phyloP scores from a whole-genome alignment of 805 yeast genomes.

The Saccharomyces jurei region DNA sequence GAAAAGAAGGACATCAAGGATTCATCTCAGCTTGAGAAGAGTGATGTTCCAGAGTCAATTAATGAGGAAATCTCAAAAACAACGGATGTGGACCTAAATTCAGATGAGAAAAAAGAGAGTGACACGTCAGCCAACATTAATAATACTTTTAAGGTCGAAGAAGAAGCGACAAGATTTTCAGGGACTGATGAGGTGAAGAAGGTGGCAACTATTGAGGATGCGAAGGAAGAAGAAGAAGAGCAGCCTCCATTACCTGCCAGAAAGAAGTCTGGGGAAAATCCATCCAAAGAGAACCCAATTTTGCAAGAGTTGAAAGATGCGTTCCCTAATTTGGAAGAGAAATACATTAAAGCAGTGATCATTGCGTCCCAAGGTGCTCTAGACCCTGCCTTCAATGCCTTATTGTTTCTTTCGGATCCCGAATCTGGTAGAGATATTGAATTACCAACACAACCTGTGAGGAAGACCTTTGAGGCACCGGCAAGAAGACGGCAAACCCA shows the following conservation, averaged over 20 bases:
- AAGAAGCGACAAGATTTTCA: constrained; percentile 2
- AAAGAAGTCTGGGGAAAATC: constrained; percentile 2
- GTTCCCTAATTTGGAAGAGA: constrained; percentile 70
- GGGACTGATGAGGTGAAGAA: constrained; percentile 1
- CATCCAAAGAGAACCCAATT: constrained; percentile 18
- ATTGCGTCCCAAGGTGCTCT: constrained; percentile 77
- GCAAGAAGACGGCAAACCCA: constrained; percentile 35
- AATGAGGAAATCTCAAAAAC: background rate
- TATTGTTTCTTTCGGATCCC: constrained; percentile 74
- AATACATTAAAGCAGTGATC: constrained; percentile 64
- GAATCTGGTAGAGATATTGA: constrained; percentile 41
- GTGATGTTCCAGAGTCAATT: background rate
- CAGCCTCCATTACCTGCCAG: constrained; percentile 25
- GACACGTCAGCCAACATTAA: constrained; percentile 13
- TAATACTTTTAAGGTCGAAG: constrained; percentile 13
- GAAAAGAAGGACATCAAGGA: constrained; percentile 1
- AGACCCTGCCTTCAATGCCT: constrained; percentile 84
- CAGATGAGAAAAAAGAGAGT: background rate
- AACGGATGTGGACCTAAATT: background rate
- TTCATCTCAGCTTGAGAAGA: background rate
- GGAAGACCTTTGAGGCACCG: constrained; percentile 7
- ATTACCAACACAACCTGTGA: constrained; percentile 33
- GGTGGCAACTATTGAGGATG: constrained; percentile 1
- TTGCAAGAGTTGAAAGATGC: constrained; percentile 65
- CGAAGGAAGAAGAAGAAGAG: constrained; percentile 6